Conservation (phyloP, 768 basidiomycete species). For the Leccinum truebloodii region DNA sequence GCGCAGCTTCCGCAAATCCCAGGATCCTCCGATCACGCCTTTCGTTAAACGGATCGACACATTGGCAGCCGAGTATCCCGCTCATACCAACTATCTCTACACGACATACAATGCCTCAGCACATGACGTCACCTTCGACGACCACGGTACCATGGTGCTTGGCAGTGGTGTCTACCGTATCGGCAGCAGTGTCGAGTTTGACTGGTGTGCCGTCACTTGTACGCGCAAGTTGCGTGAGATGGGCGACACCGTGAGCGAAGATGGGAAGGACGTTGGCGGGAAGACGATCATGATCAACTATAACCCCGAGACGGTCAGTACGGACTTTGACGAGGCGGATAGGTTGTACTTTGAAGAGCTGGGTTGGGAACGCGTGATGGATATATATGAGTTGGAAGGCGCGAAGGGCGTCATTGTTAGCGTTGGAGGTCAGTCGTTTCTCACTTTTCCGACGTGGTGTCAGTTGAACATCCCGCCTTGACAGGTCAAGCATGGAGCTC, state of each 20-base stretch:
- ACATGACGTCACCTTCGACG: conserved; percentile 94
- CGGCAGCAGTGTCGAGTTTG: conserved; percentile 98
- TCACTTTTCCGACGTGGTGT: background rate
- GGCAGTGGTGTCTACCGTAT: conserved; percentile 98
- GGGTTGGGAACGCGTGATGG: conserved; percentile 98
- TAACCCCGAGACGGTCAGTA: conserved; percentile 99
- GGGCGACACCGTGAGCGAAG: conserved; percentile 44
- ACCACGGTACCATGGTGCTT: conserved; percentile 98
- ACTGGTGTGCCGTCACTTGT: conserved; percentile 99
- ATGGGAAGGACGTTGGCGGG: conserved; percentile 39
- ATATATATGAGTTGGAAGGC: conserved; percentile 95
- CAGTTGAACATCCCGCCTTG: background rate
- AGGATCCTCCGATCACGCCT: conserved; percentile 73
- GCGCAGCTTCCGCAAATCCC: conserved; percentile 82
- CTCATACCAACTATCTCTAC: conserved; percentile 98
- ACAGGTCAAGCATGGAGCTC: conserved; percentile 57
- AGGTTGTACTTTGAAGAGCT: conserved; percentile 98
- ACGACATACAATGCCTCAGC: conserved; percentile 97
- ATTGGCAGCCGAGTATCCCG: conserved; percentile 97
- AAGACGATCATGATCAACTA: conserved; percentile 99
- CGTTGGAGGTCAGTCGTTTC: conserved; percentile 75
- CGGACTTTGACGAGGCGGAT: conserved; percentile 99
- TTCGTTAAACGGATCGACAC: conserved; percentile 99
- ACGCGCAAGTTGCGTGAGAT: conserved; percentile 88
- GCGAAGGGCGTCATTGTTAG: conserved; percentile 94